Evolutionary conservation across 75 land plant species (phyloP), one percentile per base, ranked within the genome.

Genomic region (Adiantum capillusveneris): DNA sequence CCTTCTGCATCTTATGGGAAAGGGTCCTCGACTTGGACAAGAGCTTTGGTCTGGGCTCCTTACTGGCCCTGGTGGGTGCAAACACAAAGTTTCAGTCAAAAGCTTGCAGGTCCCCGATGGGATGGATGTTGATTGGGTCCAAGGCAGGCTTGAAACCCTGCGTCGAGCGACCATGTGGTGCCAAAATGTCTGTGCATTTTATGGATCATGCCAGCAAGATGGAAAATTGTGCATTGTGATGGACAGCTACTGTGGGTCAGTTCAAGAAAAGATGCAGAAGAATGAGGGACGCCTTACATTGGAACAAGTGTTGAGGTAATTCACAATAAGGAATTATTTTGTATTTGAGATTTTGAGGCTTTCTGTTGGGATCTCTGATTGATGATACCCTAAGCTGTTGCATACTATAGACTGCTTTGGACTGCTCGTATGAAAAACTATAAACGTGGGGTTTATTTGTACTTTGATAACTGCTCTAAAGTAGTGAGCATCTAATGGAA

Each of bases 281-380:
- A 90, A 87, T 53, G 80, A 84, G 29, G 96, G 96, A 13, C 67
- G 96, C 13, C 81, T 90, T 13, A 90, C 96, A 16, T 60, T 90
- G 58, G 96, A 87, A 71, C 96, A 90, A 64, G 81, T 90, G 11
- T 69, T 90, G 27, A 86, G 96, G 96, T 90, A 69, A 24, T 14
- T 29, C n/a, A n/a, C n/a, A n/a, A n/a, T n/a, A n/a, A n/a, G n/a
- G n/a, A n/a, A n/a, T n/a, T n/a, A n/a, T n/a, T n/a, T n/a, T n/a
- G n/a, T n/a, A n/a, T n/a, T n/a, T n/a, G n/a, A n/a, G n/a, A n/a
- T n/a, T n/a, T n/a, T n/a, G n/a, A n/a, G n/a, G n/a, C n/a, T n/a
- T n/a, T n/a, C n/a, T n/a, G n/a, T n/a, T n/a, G n/a, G n/a, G n/a
- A n/a, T n/a, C n/a, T n/a, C n/a, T n/a, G n/a, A n/a, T n/a, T n/a